Conservation (phyloP, 495 filamentous ascomycete genomes). For the Xylaria longipes region DNA sequence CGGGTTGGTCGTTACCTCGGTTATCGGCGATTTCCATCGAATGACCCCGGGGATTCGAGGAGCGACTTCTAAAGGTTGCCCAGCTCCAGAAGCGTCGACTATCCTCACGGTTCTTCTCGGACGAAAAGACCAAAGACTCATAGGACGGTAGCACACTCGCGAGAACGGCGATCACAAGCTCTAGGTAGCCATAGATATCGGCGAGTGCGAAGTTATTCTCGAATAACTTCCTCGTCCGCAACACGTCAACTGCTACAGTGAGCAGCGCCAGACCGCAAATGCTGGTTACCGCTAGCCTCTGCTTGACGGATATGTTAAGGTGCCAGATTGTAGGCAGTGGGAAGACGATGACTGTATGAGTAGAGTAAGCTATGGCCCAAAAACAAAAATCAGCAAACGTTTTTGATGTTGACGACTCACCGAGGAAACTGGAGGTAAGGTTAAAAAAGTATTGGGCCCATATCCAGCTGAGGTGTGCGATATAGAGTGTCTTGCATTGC, state of each 20-base stretch:
- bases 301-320: slow-evolving; percentile 35
- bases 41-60: background rate
- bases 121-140: background rate
- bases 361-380: background rate
- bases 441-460: background rate
- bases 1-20: background rate
- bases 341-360: slow-evolving; percentile 26
- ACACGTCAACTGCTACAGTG: slow-evolving; percentile 29
- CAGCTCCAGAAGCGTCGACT: background rate
- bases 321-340: slow-evolving; percentile 47
- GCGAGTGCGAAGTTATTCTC: slow-evolving; percentile 11
- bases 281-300: slow-evolving; percentile 42
- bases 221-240: slow-evolving; percentile 26
- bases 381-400: background rate
- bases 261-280: slow-evolving; percentile 34
- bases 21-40: background rate
- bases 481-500: background rate
- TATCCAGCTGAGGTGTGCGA: background rate
- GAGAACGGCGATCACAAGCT: slow-evolving; percentile 27
- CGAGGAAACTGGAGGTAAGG: background rate
- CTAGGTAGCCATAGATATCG: slow-evolving; percentile 27
- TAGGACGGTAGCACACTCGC: slow-evolving; percentile 2
- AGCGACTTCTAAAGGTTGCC: background rate
- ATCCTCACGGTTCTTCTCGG: background rate
- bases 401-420: background rate